phyloP scores from a whole-genome alignment of 305 asterid species.

The Vinca major region DNA sequence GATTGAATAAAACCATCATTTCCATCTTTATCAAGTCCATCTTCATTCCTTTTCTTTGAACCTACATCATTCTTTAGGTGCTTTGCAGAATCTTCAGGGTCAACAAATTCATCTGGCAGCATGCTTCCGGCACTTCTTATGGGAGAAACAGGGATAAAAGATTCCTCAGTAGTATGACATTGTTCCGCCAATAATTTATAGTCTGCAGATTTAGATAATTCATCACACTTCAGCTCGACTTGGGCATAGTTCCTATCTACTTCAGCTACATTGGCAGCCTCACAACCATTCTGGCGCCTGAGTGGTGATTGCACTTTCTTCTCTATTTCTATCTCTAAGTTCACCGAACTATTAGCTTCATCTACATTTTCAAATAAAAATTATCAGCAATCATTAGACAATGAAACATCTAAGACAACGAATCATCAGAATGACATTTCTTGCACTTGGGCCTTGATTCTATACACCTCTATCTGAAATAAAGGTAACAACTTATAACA shows the following conservation, averaged over 20 bases:
- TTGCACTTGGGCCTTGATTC: neutral
- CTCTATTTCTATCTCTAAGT: neutral
- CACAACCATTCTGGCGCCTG: neutral
- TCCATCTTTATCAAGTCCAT: neutral
- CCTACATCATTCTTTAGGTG: neutral
- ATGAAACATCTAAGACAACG: neutral
- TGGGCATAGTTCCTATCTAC: neutral
- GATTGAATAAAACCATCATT: neutral
- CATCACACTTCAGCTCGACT: neutral
- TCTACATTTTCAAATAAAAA: neutral
- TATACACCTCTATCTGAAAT: neutral
- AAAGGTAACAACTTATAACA: neutral
- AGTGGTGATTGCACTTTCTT: neutral
- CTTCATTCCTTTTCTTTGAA: neutral
- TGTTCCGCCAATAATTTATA: neutral
- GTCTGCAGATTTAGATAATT: neutral
- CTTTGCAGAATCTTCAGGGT: neutral
- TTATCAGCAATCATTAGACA: neutral
- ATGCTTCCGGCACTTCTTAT: neutral
- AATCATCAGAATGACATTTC: neutral
- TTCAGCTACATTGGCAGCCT: neutral
- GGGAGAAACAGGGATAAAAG: neutral
- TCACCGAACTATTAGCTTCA: neutral
- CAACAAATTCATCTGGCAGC: conserved; percentile 4
- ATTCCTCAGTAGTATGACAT: neutral